Base-by-base conservation (phyloP, 192 early-diverging fungal species). In the Spizellomyces punctatus region DNA sequence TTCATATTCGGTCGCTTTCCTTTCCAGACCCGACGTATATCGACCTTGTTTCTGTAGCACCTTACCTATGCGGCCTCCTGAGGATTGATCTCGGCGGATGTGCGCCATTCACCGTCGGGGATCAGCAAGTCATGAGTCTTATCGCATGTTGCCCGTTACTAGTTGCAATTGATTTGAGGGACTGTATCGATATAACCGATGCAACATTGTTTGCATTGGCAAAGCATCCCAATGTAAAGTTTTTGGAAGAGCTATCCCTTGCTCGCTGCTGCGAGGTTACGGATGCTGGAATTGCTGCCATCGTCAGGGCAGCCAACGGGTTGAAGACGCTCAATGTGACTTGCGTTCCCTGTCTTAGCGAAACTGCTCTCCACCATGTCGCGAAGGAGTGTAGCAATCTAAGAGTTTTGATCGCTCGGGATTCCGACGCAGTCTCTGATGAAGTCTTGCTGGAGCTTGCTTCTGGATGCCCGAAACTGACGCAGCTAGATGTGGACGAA, bases 161-260 rank as follows among this genome's bases (percentile, higher is more conserved):
- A 4, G 16, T 36, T 21, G 17, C 60, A 17, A 36, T 62, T 41
- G 36, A 21, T 62, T 16, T 62, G n/a, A 41, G 9, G 19, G 60
- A 62, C 60, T 62, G 60, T 41, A 62, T 62, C 36, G 60, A 62
- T 62, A 41, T 62, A 6, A 62, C 60, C 19, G 60, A 62, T 62
- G 19, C 41, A 17, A 27, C 60, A 5, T 41, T 62, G 41, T 62
- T 62, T 10, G n/a, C 60, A 17, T 4, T 62, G 19, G 60, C 60
- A 6, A 16, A 16, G 16, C 60, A 62, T 62, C 60, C 60, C 6
- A 62, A 62, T 62, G 60, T 62, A 27, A n/a, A 7, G 22, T 22
- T 19, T 56, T 56, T 56, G n/a, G 22, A n/a, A 6, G n/a, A 22
- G n/a, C n/a, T 56, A 56, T 56, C 54, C 6, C n/a, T 56, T 5